Percentiles rank a stretch among this genome's conserved stretches.
phyloP scores from a whole-genome alignment of 768 basidiomycete species.

The Suillus subalutaceus region DNA sequence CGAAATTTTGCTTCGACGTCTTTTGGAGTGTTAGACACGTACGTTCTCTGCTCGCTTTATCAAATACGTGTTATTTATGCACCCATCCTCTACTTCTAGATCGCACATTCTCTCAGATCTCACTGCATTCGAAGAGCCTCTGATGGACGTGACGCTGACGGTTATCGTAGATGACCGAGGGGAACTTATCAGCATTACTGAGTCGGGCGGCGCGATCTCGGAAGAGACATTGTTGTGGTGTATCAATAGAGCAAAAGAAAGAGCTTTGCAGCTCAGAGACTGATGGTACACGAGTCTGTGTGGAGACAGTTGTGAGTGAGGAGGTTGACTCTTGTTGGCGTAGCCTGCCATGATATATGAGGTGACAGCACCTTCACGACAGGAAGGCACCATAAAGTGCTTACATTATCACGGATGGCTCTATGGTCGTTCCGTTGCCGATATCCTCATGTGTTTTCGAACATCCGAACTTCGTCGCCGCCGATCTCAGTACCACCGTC shows the following conservation, averaged over 20 bases:
- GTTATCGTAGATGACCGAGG: slow-evolving; percentile 57
- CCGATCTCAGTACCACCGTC: background rate
- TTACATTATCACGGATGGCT: background rate
- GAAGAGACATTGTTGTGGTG: slow-evolving; percentile 7
- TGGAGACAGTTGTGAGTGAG: background rate
- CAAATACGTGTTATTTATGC: background rate
- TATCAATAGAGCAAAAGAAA: slow-evolving; percentile 14
- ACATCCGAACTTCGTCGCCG: background rate
- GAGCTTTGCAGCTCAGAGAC: slow-evolving; percentile 3
- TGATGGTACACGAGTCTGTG: background rate
- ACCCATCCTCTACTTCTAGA: background rate
- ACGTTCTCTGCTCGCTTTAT: background rate
- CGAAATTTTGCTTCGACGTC: slow-evolving; percentile 1
- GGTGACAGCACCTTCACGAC: background rate
- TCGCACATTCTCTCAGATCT: slow-evolving; percentile 78
- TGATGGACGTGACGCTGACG: slow-evolving; percentile 73
- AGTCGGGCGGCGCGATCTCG: slow-evolving; percentile 46
- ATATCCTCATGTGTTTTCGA: background rate
- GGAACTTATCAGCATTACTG: slow-evolving; percentile 53
- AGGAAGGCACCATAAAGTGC: background rate
- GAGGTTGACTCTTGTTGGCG: background rate
- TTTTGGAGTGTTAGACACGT: slow-evolving; percentile 8
- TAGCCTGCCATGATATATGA: background rate
- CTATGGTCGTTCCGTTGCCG: background rate
- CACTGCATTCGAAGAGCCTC: slow-evolving; percentile 87